Conservation (phyloP, 1,284 basidiomycete genomes). For the Ganoderma lucidum region DNA sequence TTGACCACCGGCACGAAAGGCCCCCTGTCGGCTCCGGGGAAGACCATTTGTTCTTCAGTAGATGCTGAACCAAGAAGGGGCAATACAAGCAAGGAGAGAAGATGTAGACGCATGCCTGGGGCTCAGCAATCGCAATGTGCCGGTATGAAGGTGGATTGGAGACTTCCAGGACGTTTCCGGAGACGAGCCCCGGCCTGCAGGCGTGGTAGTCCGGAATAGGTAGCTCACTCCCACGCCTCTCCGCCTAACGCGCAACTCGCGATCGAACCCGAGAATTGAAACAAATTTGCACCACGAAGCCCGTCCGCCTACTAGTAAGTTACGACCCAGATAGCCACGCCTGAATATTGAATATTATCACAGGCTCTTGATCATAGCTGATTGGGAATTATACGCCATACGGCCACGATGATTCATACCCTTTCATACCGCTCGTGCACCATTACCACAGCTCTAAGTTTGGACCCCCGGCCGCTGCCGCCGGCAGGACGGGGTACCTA, state of each 20-base stretch:
- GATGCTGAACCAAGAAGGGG: constrained; percentile 44
- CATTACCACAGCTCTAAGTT: not conserved
- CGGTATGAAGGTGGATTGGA: constrained; percentile 9
- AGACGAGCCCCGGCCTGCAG: not conserved
- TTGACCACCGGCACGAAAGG: constrained; percentile 38
- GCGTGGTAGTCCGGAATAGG: not conserved
- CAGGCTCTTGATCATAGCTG: not conserved
- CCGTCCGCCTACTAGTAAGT: not conserved
- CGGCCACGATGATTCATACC: not conserved
- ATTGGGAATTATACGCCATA: not conserved
- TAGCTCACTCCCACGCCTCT: constrained; percentile 3
- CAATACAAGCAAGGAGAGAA: constrained; percentile 41
- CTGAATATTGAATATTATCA: not conserved
- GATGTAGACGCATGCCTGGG: constrained; percentile 39
- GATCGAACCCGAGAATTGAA: no score
- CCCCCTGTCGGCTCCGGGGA: constrained; percentile 32
- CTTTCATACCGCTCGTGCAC: not conserved
- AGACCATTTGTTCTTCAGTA: constrained; percentile 42
- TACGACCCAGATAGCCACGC: not conserved
- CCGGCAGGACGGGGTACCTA: not conserved
- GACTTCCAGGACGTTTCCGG: not conserved
- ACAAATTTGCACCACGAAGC: no score
- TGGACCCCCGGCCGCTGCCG: not conserved
- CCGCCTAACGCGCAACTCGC: not conserved
- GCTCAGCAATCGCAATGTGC: constrained; percentile 9